Evolutionary conservation across 129 eudicot species (phyloP).

Genomic region (Smallanthus sonchifolius): DNA sequence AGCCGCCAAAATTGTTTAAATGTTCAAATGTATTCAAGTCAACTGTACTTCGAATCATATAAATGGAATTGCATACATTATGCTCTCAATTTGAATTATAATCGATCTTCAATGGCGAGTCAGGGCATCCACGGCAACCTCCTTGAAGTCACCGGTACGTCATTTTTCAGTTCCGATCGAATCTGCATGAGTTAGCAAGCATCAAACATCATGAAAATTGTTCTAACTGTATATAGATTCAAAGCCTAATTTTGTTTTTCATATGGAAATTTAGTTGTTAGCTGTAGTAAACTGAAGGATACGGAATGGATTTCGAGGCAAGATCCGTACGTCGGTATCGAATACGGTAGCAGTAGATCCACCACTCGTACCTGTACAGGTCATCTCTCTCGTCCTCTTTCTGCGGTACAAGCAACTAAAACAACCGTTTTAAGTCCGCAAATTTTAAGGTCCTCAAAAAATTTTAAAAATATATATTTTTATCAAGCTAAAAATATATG

Average conservation of each 20-base stretch:
- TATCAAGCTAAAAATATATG: too few species aligned
- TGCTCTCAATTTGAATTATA: background rate
- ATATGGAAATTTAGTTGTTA: constrained; percentile 47
- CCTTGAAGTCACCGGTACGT: constrained; percentile 85
- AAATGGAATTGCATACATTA: constrained; percentile 9
- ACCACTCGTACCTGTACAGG: constrained; percentile 85
- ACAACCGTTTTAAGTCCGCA: too few species aligned
- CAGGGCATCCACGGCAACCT: constrained; percentile 72
- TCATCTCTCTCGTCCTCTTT: constrained; percentile 1
- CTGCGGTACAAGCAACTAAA: background rate
- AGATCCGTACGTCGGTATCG: constrained; percentile 82
- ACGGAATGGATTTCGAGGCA: constrained; percentile 96
- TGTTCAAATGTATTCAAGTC: constrained; percentile 16
- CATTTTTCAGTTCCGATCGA: background rate
- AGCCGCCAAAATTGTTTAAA: constrained; percentile 7
- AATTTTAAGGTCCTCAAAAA: too few species aligned
- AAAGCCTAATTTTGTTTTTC: background rate
- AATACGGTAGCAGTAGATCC: constrained; percentile 59
- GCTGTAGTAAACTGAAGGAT: constrained; percentile 65
- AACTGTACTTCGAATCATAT: constrained; percentile 10
- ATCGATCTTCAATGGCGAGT: constrained; percentile 41
- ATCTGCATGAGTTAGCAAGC: background rate
- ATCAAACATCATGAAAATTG: background rate
- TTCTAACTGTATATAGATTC: background rate
- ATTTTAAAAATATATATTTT: too few species aligned